Conservation (phyloP, 2,329 filamentous ascomycete species). For the Colletotrichum caudatum region DNA sequence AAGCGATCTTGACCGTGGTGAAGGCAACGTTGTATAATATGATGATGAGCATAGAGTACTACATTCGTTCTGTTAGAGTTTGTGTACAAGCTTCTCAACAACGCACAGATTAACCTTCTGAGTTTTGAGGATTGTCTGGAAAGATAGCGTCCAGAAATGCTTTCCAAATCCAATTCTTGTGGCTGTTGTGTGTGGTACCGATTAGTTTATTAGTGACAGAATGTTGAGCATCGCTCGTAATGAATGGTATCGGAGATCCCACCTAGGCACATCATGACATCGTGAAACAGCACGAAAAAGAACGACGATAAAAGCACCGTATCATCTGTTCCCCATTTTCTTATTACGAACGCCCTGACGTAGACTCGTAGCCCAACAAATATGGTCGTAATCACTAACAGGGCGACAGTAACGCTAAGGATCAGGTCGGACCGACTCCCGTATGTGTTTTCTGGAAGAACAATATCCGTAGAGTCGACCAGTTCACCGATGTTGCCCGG, state of each 20-base stretch:
- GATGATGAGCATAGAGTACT: slow-evolving; percentile 47
- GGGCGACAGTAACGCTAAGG: slow-evolving; percentile 5
- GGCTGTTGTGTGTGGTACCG: neutral
- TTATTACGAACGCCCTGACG: slow-evolving; percentile 45
- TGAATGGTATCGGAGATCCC: neutral
- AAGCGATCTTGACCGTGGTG: slow-evolving; percentile 50
- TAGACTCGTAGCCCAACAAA: slow-evolving; percentile 40
- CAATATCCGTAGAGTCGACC: neutral
- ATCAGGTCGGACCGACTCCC: slow-evolving; percentile 11
- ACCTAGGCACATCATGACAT: slow-evolving; percentile 41
- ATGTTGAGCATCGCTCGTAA: too few relatives aligned
- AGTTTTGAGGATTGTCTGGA: slow-evolving; percentile 2
- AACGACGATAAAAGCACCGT: slow-evolving; percentile 19
- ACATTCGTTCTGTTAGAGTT: slow-evolving; percentile 26
- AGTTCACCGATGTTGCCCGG: neutral
- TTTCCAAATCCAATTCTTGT: slow-evolving; percentile 43
- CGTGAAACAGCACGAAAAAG: slow-evolving; percentile 36
- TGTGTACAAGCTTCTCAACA: too few relatives aligned
- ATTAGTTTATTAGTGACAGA: neutral
- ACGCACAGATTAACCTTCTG: slow-evolving; percentile 12
- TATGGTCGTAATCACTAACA: neutral
- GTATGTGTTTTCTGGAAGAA: neutral
- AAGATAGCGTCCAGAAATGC: slow-evolving; percentile 26
- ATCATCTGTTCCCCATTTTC: slow-evolving; percentile 47
- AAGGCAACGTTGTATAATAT: slow-evolving; percentile 50